A percentile compares a stretch with the other conserved stretches of the same genome.
phyloP scores from a whole-genome alignment of 805 yeast genomes.

The Pichia thaimueangensis region DNA sequence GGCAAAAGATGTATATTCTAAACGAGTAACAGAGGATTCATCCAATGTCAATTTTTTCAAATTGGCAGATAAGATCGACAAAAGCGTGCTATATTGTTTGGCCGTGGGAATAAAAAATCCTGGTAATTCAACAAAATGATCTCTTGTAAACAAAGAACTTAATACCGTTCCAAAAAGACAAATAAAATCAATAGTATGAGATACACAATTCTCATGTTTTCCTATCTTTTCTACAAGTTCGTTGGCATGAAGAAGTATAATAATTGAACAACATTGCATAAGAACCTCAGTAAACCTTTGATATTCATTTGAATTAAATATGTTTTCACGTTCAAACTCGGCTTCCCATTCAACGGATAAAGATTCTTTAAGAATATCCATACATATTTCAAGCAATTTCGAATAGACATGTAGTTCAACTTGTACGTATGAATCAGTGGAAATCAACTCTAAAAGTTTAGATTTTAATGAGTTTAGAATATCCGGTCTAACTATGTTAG shows the following conservation, averaged over 20 bases:
- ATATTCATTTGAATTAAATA: neutral
- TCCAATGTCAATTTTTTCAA: slow-evolving; percentile 11
- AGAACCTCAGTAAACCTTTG: slow-evolving; percentile 2
- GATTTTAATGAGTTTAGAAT: slow-evolving; percentile 1
- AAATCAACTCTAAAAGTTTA: neutral
- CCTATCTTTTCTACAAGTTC: neutral
- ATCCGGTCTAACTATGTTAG: neutral
- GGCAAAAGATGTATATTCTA: slow-evolving; percentile 47
- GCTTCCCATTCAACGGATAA: slow-evolving; percentile 7
- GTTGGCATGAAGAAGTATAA: slow-evolving; percentile 1
- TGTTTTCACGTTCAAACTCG: neutral
- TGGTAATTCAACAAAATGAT: slow-evolving; percentile 5
- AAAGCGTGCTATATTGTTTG: neutral
- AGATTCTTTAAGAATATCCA: slow-evolving; percentile 2
- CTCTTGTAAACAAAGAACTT: neutral
- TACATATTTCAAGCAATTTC: neutral
- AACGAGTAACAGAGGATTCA: slow-evolving; percentile 36
- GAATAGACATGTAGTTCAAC: neutral
- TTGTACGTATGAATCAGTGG: neutral
- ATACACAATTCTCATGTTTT: neutral
- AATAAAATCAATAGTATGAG: slow-evolving; percentile 3
- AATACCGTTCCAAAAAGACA: neutral
- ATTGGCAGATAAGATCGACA: neutral
- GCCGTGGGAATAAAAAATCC: slow-evolving; percentile 4
- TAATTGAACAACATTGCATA: slow-evolving; percentile 1